phyloP scores from a whole-genome alignment of 768 basidiomycete genomes.

The Pholiota microspora region DNA sequence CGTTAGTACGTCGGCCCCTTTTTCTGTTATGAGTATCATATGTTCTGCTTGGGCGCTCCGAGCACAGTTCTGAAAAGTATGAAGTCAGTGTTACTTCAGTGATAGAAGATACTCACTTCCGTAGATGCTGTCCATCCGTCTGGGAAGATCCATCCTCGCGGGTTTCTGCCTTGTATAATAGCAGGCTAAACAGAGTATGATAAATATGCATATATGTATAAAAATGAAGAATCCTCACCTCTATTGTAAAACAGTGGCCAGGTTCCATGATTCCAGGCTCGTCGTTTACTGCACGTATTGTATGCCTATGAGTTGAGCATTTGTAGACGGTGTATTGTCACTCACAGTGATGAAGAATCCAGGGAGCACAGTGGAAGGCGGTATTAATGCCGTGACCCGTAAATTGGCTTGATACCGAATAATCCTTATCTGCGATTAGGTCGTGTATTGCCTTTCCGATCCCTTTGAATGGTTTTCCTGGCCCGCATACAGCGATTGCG shows the following conservation, averaged over 20 bases:
- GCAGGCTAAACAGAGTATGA: slow-evolving; percentile 48
- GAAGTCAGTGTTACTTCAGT: neutral
- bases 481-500: slow-evolving; percentile 75
- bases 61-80: slow-evolving; percentile 61
- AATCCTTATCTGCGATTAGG: slow-evolving; percentile 38
- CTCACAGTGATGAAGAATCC: slow-evolving; percentile 77
- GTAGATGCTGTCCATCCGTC: slow-evolving; percentile 96
- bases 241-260: slow-evolving; percentile 92
- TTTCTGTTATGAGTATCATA: slow-evolving; percentile 80
- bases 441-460: slow-evolving; percentile 74
- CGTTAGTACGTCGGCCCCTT: slow-evolving; percentile 79
- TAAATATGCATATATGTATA: neutral
- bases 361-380: slow-evolving; percentile 78
- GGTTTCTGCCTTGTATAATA: slow-evolving; percentile 71
- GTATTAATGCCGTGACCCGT: slow-evolving; percentile 87
- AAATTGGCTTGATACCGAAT: slow-evolving; percentile 69
- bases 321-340: too few relatives aligned
- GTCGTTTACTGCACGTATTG: slow-evolving; percentile 57
- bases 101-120: slow-evolving; percentile 45
- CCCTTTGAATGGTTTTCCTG: slow-evolving; percentile 60
- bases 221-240: slow-evolving; percentile 42
- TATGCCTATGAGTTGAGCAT: neutral
- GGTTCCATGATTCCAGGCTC: slow-evolving; percentile 80
- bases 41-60: slow-evolving; percentile 87
- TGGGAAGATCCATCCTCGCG: slow-evolving; percentile 75